Evolutionary conservation across 1,284 basidiomycete species (phyloP).

Genomic region (Apiotrichum porosum): DNA sequence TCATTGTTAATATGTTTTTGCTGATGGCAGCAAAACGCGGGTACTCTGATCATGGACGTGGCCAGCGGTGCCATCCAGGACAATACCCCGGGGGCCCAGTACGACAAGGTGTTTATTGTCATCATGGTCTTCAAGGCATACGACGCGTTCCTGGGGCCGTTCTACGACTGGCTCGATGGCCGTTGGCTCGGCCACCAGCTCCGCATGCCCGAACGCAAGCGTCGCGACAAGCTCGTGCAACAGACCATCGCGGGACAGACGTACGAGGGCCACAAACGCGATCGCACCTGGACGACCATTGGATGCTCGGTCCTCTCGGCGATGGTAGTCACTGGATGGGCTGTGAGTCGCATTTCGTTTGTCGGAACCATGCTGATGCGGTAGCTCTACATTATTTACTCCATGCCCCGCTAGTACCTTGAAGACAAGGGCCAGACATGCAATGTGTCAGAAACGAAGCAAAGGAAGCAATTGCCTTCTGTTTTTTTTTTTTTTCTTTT

Average conservation of each 20-base stretch:
- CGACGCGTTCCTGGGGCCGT: conserved; percentile 42
- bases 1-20: neutral
- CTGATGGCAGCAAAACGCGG: conserved; percentile 3
- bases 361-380: neutral
- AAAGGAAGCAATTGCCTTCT: too few species aligned
- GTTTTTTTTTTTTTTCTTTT: too few species aligned
- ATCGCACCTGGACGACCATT: neutral
- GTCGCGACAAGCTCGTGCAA: conserved; percentile 4
- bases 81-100: conserved; percentile 29
- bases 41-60: conserved; percentile 42
- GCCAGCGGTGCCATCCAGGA: conserved; percentile 50
- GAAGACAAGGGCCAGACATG: too few species aligned
- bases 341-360: neutral
- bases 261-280: neutral
- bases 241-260: neutral
- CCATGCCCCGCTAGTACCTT: conserved; percentile 1
- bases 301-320: neutral
- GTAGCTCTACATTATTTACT: conserved; percentile 12
- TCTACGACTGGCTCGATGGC: conserved; percentile 41
- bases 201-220: conserved; percentile 27
- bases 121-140: conserved; percentile 50
- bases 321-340: conserved; percentile 7
- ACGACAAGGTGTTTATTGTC: conserved; percentile 47
- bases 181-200: conserved; percentile 42
- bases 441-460: too few species aligned